phyloP scores from a whole-genome alignment of 352 stramenopile genomes.

The Saprolegnia parasitica region DNA sequence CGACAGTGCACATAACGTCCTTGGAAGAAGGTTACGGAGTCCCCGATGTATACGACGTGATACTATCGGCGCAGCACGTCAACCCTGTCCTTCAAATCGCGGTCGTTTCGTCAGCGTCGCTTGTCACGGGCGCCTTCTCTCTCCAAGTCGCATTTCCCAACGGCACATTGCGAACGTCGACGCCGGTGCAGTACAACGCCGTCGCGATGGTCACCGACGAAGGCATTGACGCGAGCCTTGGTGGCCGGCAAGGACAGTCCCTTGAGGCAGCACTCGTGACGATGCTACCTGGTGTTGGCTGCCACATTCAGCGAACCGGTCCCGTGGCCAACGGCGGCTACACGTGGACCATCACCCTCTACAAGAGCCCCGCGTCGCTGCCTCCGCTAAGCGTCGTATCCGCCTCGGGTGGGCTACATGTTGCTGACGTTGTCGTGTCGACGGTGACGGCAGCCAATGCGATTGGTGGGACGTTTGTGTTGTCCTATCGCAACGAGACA shows the following conservation, averaged over 20 bases:
- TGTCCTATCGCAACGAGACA: constrained; percentile 26
- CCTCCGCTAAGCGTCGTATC: constrained; percentile 30
- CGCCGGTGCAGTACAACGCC: constrained; percentile 35
- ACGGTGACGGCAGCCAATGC: constrained; percentile 26
- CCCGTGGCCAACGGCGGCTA: constrained; percentile 14
- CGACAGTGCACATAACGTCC: constrained; percentile 29
- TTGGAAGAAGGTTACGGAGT: constrained; percentile 34
- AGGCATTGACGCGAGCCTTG: constrained; percentile 30
- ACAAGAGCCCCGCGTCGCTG: constrained; percentile 32
- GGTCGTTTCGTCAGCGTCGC: constrained; percentile 1
- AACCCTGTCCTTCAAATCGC: constrained; percentile 35
- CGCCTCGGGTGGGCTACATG: constrained; percentile 7
- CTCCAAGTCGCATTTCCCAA: constrained; percentile 32
- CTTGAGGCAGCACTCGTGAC: constrained; percentile 32
- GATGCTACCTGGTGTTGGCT: constrained; percentile 1
- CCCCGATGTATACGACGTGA: constrained; percentile 32
- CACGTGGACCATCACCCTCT: constrained; percentile 37
- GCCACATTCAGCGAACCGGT: constrained; percentile 12
- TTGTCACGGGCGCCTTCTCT: constrained; percentile 31
- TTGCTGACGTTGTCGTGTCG: constrained; percentile 21
- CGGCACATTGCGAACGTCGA: constrained; percentile 1
- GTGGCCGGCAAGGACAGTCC: constrained; percentile 34
- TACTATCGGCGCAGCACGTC: constrained; percentile 30
- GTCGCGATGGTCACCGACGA: constrained; percentile 38
- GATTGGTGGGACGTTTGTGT: constrained; percentile 31